phyloP scores from a whole-genome alignment of 2,329 filamentous ascomycete species.

The Tolypocladium sp. region DNA sequence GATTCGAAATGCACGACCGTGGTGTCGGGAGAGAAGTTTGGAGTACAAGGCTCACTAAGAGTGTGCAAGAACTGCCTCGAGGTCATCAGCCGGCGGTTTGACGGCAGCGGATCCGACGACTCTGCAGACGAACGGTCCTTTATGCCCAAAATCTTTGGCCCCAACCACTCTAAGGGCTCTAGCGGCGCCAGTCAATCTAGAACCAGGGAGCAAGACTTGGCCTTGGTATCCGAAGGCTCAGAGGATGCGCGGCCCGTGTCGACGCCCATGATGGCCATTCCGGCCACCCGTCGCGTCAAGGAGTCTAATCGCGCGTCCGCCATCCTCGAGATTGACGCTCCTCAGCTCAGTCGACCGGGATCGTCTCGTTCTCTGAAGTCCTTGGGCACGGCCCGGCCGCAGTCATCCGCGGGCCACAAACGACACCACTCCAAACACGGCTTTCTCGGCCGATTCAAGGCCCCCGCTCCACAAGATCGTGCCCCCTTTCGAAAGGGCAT shows the following conservation, averaged over 20 bases:
- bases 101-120: constrained; percentile 79
- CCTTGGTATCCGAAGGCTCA: constrained; percentile 29
- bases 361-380: constrained; percentile 86
- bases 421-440: constrained; percentile 84
- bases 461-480: constrained; percentile 59
- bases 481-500: constrained; percentile 76
- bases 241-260: constrained; percentile 45
- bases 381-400: constrained; percentile 56
- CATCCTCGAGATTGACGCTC: constrained; percentile 80
- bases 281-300: constrained; percentile 53
- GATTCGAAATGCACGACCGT: constrained; percentile 91
- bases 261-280: constrained; percentile 66
- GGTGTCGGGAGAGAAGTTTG: constrained; percentile 82
- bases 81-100: constrained; percentile 83
- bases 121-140: constrained; percentile 71
- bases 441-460: constrained; percentile 66
- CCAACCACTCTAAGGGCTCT: constrained; percentile 38
- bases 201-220: constrained; percentile 27
- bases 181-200: constrained; percentile 19
- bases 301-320: constrained; percentile 82
- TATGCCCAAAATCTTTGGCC: constrained; percentile 53
- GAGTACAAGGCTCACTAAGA: constrained; percentile 71
- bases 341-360: constrained; percentile 78
- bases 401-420: constrained; percentile 67
- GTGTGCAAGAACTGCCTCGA: constrained; percentile 90